Percentiles rank a stretch among this genome's conserved stretches.
phyloP scores from a whole-genome alignment of 1,139 yeast genomes.

The Diutina siamensis region DNA sequence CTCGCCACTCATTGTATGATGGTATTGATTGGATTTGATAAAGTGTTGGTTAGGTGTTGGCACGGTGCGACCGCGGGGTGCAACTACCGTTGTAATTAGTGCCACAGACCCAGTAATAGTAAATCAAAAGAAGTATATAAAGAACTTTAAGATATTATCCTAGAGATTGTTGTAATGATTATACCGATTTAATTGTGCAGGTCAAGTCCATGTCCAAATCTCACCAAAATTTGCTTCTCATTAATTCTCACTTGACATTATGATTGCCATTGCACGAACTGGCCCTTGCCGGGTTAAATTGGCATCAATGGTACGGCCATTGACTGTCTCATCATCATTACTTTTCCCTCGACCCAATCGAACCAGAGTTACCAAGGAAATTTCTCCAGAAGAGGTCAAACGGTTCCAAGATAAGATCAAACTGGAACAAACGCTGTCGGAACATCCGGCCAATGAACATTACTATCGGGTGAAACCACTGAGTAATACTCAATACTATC shows the following conservation, averaged over 20 bases:
- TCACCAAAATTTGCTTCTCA: no score
- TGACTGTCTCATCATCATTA: not conserved
- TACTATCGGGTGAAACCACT: not conserved
- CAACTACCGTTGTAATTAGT: no score
- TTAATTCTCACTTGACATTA: no score
- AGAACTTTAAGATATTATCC: no score
- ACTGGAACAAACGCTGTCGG: not conserved
- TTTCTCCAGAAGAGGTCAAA: slow-evolving; percentile 3
- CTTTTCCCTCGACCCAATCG: not conserved
- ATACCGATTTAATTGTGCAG: no score
- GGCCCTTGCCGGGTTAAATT: not conserved
- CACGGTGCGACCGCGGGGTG: no score
- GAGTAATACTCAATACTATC: not conserved
- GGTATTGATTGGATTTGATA: not conserved
- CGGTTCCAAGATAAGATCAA: not conserved
- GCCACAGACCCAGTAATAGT: no score
- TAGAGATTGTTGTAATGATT: no score
- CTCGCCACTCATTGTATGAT: slow-evolving; percentile 15
- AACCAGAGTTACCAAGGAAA: not conserved
- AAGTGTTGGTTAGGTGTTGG: no score
- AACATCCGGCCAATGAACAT: not conserved
- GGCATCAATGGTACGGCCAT: not conserved
- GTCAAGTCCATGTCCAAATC: no score
- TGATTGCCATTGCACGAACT: not conserved
- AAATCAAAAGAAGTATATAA: no score